Conservation (phyloP, 192 early-diverging fungal species). For the Pilobolus umbonatus region DNA sequence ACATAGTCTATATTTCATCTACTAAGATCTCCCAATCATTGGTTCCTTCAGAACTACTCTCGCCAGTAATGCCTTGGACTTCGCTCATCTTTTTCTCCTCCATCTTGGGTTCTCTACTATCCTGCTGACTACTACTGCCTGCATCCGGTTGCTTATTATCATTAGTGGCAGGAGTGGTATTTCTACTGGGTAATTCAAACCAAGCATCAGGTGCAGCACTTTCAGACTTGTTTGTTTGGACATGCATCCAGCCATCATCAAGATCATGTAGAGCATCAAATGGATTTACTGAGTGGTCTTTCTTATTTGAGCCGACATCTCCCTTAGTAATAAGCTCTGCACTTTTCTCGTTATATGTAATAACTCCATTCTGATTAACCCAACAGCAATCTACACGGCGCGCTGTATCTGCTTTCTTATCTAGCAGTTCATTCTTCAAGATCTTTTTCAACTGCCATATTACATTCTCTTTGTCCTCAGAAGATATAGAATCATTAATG, state of each 20-base stretch:
- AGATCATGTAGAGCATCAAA: slow-evolving; percentile 3
- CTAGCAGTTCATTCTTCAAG: slow-evolving; percentile 31
- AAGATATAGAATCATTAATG: slow-evolving; percentile 34
- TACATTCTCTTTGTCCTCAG: slow-evolving; percentile 47
- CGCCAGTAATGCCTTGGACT: not conserved
- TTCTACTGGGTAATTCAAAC: not conserved
- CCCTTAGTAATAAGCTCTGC: not conserved
- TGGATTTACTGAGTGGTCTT: not conserved
- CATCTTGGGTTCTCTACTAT: not conserved
- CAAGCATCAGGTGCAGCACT: slow-evolving; percentile 2
- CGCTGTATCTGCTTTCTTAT: slow-evolving; percentile 20
- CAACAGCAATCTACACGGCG: slow-evolving; percentile 48
- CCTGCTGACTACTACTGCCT: not conserved
- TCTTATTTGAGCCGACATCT: not conserved
- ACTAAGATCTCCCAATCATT: not conserved
- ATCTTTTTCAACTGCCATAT: slow-evolving; percentile 38
- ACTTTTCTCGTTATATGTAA: slow-evolving; percentile 38
- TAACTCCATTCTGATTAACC: slow-evolving; percentile 48
- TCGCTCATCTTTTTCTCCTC: not conserved
- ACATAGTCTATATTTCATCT: no score
- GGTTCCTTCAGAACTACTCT: not conserved
- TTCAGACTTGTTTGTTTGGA: not conserved
- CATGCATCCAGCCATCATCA: slow-evolving; percentile 15
- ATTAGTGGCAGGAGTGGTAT: not conserved
- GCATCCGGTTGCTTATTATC: not conserved